These are phyloP conservation scores for Teunomyces funiuensis DNA, from an alignment of 805 yeast genomes.

Conservation along the genomic window DNA sequence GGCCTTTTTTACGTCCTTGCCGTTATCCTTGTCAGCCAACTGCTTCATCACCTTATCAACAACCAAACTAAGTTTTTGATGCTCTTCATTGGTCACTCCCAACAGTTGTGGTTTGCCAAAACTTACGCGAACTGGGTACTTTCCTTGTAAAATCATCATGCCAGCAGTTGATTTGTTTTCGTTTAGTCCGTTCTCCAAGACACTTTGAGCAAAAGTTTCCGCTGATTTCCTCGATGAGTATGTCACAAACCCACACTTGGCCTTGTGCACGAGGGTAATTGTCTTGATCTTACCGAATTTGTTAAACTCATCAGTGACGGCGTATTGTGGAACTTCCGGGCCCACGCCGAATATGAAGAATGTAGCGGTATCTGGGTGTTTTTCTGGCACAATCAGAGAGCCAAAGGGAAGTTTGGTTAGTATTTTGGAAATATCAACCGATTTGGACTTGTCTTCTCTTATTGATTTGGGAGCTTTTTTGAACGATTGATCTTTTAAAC, in stretches of 20 bases:
- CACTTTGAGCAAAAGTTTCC: constrained; percentile 34
- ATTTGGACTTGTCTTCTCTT: constrained; percentile 17
- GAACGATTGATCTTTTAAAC: constrained; percentile 17
- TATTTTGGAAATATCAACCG: constrained; percentile 50
- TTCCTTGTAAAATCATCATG: constrained; percentile 28
- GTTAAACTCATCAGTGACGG: constrained; percentile 51
- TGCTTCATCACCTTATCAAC: constrained; percentile 55
- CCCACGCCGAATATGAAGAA: constrained; percentile 77
- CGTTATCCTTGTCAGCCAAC: constrained; percentile 43
- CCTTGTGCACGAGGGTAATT: constrained; percentile 52
- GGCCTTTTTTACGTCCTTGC: not conserved
- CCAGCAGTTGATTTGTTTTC: constrained; percentile 26
- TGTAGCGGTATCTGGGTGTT: constrained; percentile 45
- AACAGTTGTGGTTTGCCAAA: constrained; percentile 53
- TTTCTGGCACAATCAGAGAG: constrained; percentile 50
- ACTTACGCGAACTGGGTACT: constrained; percentile 49
- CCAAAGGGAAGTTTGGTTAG: constrained; percentile 67
- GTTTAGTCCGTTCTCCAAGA: constrained; percentile 26
- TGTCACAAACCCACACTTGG: constrained; percentile 64
- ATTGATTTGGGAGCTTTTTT: constrained; percentile 9
- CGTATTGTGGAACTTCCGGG: constrained; percentile 63
- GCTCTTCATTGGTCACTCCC: constrained; percentile 45
- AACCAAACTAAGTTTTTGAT: constrained; percentile 47
- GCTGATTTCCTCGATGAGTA: constrained; percentile 53
- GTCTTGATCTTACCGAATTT: constrained; percentile 47